Conservation (phyloP, 176 grass and related monocot species). For the Triticum timopheevii region DNA sequence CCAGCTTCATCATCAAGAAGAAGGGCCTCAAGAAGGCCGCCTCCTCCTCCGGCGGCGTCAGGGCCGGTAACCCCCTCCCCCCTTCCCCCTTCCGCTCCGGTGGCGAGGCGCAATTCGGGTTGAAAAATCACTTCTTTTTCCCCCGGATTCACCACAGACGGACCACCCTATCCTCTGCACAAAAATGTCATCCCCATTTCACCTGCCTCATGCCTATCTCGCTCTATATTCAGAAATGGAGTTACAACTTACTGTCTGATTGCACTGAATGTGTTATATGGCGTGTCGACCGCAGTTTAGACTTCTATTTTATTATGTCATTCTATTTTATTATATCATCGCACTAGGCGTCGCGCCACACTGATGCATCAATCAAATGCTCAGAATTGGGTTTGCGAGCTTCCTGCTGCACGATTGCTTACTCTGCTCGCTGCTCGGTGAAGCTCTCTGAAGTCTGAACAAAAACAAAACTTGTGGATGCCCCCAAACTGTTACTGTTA, state of each 20-base stretch:
- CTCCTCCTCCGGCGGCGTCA: slow-evolving; percentile 52
- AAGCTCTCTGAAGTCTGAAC: background rate
- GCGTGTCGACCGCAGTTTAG: background rate
- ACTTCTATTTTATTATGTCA: background rate
- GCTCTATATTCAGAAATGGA: background rate
- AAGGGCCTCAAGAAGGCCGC: slow-evolving; percentile 94
- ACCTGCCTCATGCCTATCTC: background rate
- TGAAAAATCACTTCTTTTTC: background rate
- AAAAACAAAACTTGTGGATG: background rate
- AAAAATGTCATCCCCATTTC: background rate
- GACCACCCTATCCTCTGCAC: background rate
- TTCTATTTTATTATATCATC: background rate
- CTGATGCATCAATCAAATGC: background rate
- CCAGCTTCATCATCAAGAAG: slow-evolving; percentile 98
- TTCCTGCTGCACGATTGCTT: background rate
- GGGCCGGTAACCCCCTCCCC: slow-evolving; percentile 40
- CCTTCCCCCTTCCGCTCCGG: background rate
- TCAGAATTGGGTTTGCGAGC: background rate
- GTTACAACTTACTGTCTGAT: background rate
- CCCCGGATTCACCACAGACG: background rate
- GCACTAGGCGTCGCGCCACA: background rate
- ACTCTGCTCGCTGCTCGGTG: too few relatives aligned
- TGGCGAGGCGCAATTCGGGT: background rate
- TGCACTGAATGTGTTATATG: background rate
- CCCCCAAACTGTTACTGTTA: background rate